Evolutionary conservation across 2,329 filamentous ascomycete genomes (phyloP).

Genomic region (Lecanicillium sp.): DNA sequence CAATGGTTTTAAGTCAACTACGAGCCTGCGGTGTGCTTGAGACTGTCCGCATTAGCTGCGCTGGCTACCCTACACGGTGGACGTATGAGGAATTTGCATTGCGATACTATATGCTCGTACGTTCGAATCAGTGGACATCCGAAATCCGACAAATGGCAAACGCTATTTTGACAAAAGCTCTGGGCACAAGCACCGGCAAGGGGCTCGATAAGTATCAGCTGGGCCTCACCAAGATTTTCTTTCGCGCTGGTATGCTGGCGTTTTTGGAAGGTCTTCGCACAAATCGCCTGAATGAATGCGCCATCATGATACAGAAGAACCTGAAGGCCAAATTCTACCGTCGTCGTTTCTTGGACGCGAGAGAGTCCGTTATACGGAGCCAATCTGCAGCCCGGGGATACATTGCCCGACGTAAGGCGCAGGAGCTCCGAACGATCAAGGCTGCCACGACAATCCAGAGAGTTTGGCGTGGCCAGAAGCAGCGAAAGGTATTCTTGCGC

Average conservation of each 20-base stretch:
- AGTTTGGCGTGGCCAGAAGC: conserved; percentile 88
- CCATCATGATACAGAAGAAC: conserved; percentile 98
- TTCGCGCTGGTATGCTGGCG: conserved; percentile 96
- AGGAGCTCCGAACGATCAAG: conserved; percentile 73
- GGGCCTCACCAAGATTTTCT: conserved; percentile 97
- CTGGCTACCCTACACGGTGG: conserved; percentile 95
- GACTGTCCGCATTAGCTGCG: conserved; percentile 94
- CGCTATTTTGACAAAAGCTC: conserved; percentile 78
- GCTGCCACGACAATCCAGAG: conserved; percentile 92
- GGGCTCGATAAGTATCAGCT: conserved; percentile 92
- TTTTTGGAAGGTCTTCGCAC: conserved; percentile 94
- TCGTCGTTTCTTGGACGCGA: conserved; percentile 79
- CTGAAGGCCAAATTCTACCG: conserved; percentile 92
- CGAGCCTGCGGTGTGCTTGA: conserved; percentile 98
- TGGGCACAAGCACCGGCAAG: conserved; percentile 67
- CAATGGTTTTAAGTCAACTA: conserved; percentile 96
- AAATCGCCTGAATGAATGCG: conserved; percentile 81
- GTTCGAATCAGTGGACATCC: conserved; percentile 80
- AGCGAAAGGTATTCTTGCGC: conserved; percentile 69
- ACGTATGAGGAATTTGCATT: conserved; percentile 98
- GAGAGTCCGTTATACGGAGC: conserved; percentile 69
- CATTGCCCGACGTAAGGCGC: conserved; percentile 66
- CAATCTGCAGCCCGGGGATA: conserved; percentile 74
- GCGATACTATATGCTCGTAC: conserved; percentile 96
- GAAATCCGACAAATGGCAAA: conserved; percentile 94